Evolutionary conservation across 2,329 filamentous ascomycete species (phyloP), one percentile per base, ranked within the genome.

Genomic region (Trichoderma lentiforme): DNA sequence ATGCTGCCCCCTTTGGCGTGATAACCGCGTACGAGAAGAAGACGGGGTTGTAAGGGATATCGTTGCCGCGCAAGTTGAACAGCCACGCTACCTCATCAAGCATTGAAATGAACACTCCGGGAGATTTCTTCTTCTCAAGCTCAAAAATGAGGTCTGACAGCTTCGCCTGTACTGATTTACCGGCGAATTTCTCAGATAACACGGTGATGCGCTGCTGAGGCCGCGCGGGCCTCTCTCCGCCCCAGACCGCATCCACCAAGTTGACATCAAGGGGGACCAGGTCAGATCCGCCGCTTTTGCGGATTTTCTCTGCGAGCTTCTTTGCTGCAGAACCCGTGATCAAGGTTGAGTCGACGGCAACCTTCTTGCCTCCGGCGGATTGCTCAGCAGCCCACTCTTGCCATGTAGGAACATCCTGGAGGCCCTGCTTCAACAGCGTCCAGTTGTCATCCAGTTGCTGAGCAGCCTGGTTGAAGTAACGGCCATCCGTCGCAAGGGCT

Each of bases 31-130:
- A 99, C 18, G 95, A 96, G 83, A 98, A 98, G 85, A 99, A 98
- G 64, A 99, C 96, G 0, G 96, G 96, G 79, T 99, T 99, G 84
- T 96, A 99, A 0, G 94, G 93, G 75, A 99, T 98, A 80, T 98
- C 96, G 80, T 88, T 96, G 76, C 96, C 96, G 76, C 96, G 91
- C 63, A 99, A 84, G 82, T 99, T 99, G 85, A 98, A 98, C n/a
- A 99, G 87, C 96, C 96, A 99, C 12, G 96, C 96, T 77, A 98
- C 90, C 82, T 99, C 96, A 78, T 99, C 96, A 57, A 99, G 89
- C 91, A 97, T 95, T 6, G 95, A 98, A 60, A 98, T 89, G 63
- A 98, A 90, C 76, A 98, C 94, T 1, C 93, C 95, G 21, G 91
- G 88, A 6, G 91, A 92, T 79, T 96, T 96, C 83, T 93, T 97